Evolutionary conservation across 768 basidiomycete species (phyloP).

Genomic region (Suillus plorans): DNA sequence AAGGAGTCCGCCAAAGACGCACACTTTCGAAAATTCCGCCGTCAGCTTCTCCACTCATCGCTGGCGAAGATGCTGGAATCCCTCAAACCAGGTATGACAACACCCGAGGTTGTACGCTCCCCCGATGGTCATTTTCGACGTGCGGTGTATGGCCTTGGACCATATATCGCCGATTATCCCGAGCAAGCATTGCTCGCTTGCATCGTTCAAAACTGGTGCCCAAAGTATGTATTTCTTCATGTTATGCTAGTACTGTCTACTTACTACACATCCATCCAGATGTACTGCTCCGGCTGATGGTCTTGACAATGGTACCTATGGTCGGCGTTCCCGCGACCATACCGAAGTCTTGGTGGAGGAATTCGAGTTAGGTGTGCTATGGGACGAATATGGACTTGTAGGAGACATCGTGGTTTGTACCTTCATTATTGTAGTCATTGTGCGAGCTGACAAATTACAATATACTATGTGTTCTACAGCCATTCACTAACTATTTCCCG

Average conservation of each 20-base stretch:
- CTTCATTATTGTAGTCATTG: constrained; percentile 23
- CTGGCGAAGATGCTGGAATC: not conserved
- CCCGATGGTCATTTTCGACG: too few relatives aligned
- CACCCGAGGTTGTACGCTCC: not conserved
- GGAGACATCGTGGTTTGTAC: constrained; percentile 32
- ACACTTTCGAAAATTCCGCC: too few relatives aligned
- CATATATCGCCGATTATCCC: too few relatives aligned
- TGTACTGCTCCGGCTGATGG: not conserved
- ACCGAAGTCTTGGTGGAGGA: not conserved
- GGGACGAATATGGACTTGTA: constrained; percentile 35
- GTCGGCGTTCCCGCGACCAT: not conserved
- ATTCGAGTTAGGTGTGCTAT: constrained; percentile 10
- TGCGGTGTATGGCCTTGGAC: too few relatives aligned
- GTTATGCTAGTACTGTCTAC: too few relatives aligned
- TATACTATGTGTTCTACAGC: too few relatives aligned
- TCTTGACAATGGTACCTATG: not conserved
- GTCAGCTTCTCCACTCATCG: not conserved
- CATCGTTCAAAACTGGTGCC: too few relatives aligned
- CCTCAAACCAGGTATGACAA: not conserved
- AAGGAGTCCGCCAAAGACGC: not conserved
- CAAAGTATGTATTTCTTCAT: too few relatives aligned
- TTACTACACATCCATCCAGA: not conserved
- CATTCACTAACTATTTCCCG: constrained; percentile 18
- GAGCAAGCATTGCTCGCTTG: too few relatives aligned
- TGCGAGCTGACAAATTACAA: not conserved